Conservation (phyloP, 139 green algal species). For the Zygnema circumcarinatum region DNA sequence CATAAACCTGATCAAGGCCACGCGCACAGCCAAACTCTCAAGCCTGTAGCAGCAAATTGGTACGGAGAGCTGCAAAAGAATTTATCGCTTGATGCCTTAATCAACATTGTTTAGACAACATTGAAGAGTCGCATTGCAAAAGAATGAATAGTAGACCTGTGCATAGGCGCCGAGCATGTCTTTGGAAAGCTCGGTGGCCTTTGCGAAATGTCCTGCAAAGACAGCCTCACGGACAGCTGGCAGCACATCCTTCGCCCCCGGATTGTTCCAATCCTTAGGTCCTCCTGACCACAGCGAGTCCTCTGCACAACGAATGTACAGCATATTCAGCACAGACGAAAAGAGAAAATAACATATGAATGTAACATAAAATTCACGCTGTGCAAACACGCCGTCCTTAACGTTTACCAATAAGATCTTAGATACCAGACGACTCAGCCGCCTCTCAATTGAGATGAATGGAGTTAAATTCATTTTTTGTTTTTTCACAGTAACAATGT, state of each 20-base stretch:
- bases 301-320: conserved; percentile 2
- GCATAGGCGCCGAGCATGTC: not conserved
- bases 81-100: no score
- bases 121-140: not conserved
- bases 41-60: no score
- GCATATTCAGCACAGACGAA: not conserved
- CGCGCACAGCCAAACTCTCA: no score
- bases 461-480: no score
- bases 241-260: not conserved
- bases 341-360: not conserved
- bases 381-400: no score
- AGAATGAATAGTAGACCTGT: not conserved
- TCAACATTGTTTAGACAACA: no score
- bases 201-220: not conserved
- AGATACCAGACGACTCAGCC: no score
- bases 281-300: conserved; percentile 1
- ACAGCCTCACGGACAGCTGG: not conserved
- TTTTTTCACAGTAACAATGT: no score
- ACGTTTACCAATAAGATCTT: no score
- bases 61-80: no score
- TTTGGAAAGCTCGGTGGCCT: not conserved
- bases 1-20: not conserved
- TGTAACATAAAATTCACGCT: not conserved
- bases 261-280: conserved; percentile 18
- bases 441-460: no score